Percentiles rank a stretch among this genome's conserved stretches.
These are phyloP conservation scores for Durio zibethinus DNA, from an alignment of 345 rosid genomes.

Conservation along the genomic window DNA sequence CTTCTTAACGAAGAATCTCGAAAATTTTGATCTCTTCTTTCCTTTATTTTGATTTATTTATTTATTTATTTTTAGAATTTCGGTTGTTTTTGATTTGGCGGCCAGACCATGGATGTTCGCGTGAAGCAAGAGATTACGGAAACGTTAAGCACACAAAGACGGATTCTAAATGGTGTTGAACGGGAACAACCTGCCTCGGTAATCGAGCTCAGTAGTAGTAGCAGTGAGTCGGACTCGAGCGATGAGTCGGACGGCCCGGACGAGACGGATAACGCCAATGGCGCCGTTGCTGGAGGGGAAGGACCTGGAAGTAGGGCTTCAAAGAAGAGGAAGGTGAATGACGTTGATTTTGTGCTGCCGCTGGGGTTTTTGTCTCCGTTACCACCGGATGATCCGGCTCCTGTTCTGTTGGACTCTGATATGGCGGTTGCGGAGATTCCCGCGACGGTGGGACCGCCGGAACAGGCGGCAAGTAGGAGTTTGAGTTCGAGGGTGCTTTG, in stretches of 20 bases:
- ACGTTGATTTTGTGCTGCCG: slow-evolving; percentile 34
- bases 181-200: slow-evolving; percentile 21
- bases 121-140: slow-evolving; percentile 46
- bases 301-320: not conserved
- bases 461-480: not conserved
- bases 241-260: slow-evolving; percentile 22
- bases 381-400: slow-evolving; percentile 14
- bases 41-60: not conserved
- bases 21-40: not conserved
- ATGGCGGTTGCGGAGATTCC: slow-evolving; percentile 1
- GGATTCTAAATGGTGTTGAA: slow-evolving; percentile 11
- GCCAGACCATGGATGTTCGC: slow-evolving; percentile 32
- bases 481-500: slow-evolving; percentile 21
- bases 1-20: not conserved
- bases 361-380: slow-evolving; percentile 47
- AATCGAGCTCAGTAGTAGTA: slow-evolving; percentile 56
- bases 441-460: not conserved
- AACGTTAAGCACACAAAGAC: slow-evolving; percentile 4
- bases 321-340: slow-evolving; percentile 28
- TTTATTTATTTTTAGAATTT: not conserved
- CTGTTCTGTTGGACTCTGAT: not conserved
- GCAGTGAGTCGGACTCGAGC: slow-evolving; percentile 53
- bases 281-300: not conserved
- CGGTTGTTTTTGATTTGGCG: not conserved
- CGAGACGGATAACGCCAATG: not conserved